A percentile compares a stretch with the other conserved stretches of the same genome.
Conservation (phyloP, 1,139 yeast species). For the Suhomyces bokatorum region DNA sequence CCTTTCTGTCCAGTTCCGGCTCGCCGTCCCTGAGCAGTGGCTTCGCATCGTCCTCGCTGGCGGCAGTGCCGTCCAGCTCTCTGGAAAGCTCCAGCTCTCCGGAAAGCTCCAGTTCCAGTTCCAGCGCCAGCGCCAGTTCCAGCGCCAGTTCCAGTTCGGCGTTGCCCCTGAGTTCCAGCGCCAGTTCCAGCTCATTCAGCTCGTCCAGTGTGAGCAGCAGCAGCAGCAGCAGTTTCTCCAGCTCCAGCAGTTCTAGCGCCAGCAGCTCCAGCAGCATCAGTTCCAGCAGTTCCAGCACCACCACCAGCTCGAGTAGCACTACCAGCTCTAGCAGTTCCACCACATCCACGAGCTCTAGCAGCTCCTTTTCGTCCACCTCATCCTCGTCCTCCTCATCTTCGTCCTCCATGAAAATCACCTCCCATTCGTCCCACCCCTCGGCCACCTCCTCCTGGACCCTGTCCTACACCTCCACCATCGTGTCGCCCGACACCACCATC, state of each 20-base stretch:
- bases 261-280: constrained; percentile 32
- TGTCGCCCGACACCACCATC: constrained; percentile 39
- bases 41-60: background rate
- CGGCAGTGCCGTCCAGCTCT: constrained; percentile 1
- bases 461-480: constrained; percentile 28
- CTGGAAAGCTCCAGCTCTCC: no score
- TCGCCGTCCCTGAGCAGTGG: no score
- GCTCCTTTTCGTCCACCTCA: constrained; percentile 6
- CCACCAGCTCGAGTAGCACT: no score
- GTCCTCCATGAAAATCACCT: constrained; percentile 6
- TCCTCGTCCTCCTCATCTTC: constrained; percentile 13
- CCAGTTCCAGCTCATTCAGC: constrained; percentile 31
- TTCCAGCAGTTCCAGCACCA: constrained; percentile 36
- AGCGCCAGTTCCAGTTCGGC: background rate
- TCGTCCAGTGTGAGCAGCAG: background rate
- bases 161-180: background rate
- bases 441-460: constrained; percentile 1
- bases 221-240: no score
- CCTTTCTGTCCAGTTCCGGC: no score
- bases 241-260: no score
- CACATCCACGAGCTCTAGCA: background rate
- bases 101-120: background rate
- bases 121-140: background rate
- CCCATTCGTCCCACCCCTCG: constrained; percentile 4
- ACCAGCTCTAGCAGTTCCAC: background rate